Conservation (phyloP, 805 yeast genomes). For the Clavispora vitiphila region DNA sequence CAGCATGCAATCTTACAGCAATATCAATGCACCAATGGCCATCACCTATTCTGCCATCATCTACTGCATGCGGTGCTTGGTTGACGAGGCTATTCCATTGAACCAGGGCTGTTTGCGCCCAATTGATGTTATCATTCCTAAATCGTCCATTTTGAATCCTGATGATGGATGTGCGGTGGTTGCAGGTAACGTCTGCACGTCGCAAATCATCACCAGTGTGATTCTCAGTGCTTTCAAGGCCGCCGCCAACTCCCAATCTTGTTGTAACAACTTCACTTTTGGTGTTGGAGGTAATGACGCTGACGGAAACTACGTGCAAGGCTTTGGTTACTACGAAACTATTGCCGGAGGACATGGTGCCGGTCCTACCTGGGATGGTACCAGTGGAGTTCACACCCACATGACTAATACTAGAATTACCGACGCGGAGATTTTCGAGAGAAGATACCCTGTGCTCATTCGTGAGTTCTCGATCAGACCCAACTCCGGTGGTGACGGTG, state of each 20-base stretch:
- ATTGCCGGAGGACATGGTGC: conserved; percentile 19
- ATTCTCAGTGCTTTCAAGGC: conserved; percentile 80
- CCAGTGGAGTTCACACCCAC: conserved; percentile 15
- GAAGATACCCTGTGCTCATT: conserved; percentile 16
- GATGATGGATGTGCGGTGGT: conserved; percentile 87
- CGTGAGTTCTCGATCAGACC: conserved; percentile 14
- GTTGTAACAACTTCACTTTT: conserved; percentile 90
- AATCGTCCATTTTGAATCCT: conserved; percentile 54
- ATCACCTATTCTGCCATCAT: conserved; percentile 85
- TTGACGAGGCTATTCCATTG: conserved; percentile 82
- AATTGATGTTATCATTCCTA: conserved; percentile 48
- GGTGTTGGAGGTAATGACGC: conserved; percentile 61
- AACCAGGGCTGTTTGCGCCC: conserved; percentile 92
- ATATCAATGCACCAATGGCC: conserved; percentile 89
- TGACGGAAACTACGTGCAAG: conserved; percentile 26
- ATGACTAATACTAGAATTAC: conserved; percentile 18
- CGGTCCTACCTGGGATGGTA: conserved; percentile 17
- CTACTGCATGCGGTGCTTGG: conserved; percentile 80
- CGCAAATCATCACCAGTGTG: conserved; percentile 89
- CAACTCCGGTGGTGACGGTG: conserved; percentile 14
- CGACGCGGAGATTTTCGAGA: conserved; percentile 17
- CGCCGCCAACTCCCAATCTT: conserved; percentile 95
- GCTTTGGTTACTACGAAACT: conserved; percentile 19
- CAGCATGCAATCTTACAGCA: conserved; percentile 82
- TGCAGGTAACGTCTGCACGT: conserved; percentile 86